A percentile compares a stretch with the other conserved stretches of the same genome.
Evolutionary conservation across 495 filamentous ascomycete genomes (phyloP).

Genomic region (Penicillium maclennaniae): DNA sequence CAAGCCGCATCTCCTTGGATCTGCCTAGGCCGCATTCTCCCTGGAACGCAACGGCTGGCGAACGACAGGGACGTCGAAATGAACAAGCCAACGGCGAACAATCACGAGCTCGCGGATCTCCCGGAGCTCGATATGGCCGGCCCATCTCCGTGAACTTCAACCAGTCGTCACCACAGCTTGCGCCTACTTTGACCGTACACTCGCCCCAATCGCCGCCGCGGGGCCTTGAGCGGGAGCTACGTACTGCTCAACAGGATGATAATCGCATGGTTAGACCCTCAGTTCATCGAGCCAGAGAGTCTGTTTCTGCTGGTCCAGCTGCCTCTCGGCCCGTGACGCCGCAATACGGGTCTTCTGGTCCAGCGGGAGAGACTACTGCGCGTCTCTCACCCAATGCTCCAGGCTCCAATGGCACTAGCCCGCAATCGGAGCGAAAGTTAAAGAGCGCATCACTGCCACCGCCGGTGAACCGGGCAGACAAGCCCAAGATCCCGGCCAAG

Average conservation of each 20-base stretch:
- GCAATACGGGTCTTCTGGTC: conserved; percentile 46
- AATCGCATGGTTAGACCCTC: conserved; percentile 25
- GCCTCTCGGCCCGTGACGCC: conserved; percentile 44
- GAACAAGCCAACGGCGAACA: conserved; percentile 21
- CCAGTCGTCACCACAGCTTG: conserved; percentile 54
- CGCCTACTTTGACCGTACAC: conserved; percentile 68
- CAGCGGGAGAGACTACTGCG: conserved; percentile 48
- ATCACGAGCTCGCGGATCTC: conserved; percentile 32
- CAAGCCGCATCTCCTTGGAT: conserved; percentile 48
- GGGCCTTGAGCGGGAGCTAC: conserved; percentile 13
- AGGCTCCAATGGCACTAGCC: conserved; percentile 20
- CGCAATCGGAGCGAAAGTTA: conserved; percentile 28
- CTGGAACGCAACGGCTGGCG: conserved; percentile 33
- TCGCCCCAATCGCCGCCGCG: conserved; percentile 73
- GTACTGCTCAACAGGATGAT: conserved; percentile 19
- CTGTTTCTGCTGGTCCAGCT: conserved; percentile 36
- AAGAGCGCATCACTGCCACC: conserved; percentile 55
- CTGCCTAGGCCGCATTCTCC: conserved; percentile 46
- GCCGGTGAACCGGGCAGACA: conserved; percentile 75
- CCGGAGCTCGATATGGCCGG: conserved; percentile 31
- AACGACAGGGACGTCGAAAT: conserved; percentile 19
- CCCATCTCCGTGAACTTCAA: conserved; percentile 50
- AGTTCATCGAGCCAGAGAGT: conserved; percentile 25
- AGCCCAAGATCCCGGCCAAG: conserved; percentile 65
- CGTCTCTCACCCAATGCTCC: conserved; percentile 46